phyloP scores from a whole-genome alignment of 2,329 filamentous ascomycete species.

The Hymenoscyphus repandus region DNA sequence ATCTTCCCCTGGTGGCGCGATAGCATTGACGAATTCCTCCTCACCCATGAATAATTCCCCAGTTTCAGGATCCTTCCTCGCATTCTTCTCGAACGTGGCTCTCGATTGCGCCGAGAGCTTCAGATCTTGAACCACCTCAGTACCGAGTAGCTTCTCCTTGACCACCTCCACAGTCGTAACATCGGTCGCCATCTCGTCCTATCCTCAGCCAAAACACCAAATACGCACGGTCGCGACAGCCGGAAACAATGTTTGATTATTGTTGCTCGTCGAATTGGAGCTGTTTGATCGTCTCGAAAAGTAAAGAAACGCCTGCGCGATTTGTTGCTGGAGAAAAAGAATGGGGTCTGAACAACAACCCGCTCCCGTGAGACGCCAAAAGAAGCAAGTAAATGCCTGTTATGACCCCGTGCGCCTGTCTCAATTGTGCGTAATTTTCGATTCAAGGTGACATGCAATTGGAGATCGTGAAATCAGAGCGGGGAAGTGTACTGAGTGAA shows the following conservation, averaged over 20 bases:
- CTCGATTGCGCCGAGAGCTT: slow-evolving; percentile 71
- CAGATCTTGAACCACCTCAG: slow-evolving; percentile 39
- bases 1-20: slow-evolving; percentile 82
- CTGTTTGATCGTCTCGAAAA: neutral
- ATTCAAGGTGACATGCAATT: neutral
- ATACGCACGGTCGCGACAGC: neutral
- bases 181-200: slow-evolving; percentile 25
- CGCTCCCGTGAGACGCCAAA: neutral
- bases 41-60: slow-evolving; percentile 77
- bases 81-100: slow-evolving; percentile 70
- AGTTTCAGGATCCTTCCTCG: slow-evolving; percentile 66
- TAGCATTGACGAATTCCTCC: slow-evolving; percentile 84
- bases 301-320: slow-evolving; percentile 1
- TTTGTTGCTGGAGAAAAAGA: slow-evolving; percentile 1
- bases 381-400: neutral
- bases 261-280: neutral
- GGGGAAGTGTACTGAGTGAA: neutral
- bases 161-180: slow-evolving; percentile 49
- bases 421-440: too few relatives aligned
- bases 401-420: neutral
- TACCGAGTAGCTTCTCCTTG: slow-evolving; percentile 74
- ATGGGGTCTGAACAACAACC: neutral
- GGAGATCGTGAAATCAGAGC: neutral
- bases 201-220: neutral
- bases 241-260: neutral